Conservation (phyloP, 108 stramenopile species). For the Fragilaria radians region DNA sequence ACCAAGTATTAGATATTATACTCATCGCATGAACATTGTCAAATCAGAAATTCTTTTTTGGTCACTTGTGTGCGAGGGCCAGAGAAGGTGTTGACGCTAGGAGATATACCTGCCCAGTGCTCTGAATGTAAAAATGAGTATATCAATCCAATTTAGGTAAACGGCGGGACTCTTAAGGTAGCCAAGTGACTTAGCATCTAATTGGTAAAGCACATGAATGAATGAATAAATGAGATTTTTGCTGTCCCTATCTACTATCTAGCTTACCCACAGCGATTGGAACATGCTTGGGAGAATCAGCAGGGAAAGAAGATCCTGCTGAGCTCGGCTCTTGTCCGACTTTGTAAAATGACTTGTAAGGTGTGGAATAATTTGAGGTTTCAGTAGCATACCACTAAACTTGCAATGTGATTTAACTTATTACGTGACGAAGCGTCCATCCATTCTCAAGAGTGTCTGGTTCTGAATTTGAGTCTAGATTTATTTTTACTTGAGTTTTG, state of each 20-base stretch:
- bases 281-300: slow-evolving; percentile 90
- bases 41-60: too few relatives aligned
- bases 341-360: slow-evolving; percentile 96
- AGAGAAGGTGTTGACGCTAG: slow-evolving; percentile 84
- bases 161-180: slow-evolving; percentile 93
- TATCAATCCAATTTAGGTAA: slow-evolving; percentile 85
- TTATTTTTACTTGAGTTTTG: slow-evolving; percentile 83
- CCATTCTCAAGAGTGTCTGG: slow-evolving; percentile 72
- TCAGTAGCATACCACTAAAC: slow-evolving; percentile 95
- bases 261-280: slow-evolving; percentile 96
- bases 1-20: too few relatives aligned
- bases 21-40: too few relatives aligned
- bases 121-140: slow-evolving; percentile 89
- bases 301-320: slow-evolving; percentile 96
- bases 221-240: slow-evolving; percentile 90
- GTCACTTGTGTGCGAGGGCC: slow-evolving; percentile 83
- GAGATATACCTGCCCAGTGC: slow-evolving; percentile 87
- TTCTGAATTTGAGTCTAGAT: slow-evolving; percentile 61
- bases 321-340: slow-evolving; percentile 98
- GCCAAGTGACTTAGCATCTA: slow-evolving; percentile 91
- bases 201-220: slow-evolving; percentile 89
- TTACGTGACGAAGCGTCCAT: slow-evolving; percentile 84
- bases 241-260: slow-evolving; percentile 97
- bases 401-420: slow-evolving; percentile 97
- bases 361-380: slow-evolving; percentile 97